phyloP scores from a whole-genome alignment of 305 asterid genomes.

The Withania somnifera region DNA sequence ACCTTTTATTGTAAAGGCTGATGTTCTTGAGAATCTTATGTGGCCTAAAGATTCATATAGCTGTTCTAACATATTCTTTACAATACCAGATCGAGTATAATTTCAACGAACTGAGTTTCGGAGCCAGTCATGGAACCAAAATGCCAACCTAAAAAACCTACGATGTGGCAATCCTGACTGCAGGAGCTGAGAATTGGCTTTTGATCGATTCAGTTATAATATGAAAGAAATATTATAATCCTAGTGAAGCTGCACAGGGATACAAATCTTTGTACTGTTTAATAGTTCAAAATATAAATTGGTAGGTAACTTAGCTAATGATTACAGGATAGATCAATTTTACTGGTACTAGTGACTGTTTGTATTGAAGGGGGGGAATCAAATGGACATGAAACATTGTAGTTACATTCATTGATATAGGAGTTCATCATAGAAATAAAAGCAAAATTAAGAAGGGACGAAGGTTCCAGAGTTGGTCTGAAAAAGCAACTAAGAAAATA shows the following conservation, averaged over 20 bases:
- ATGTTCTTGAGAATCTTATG: not conserved
- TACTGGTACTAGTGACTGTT: not conserved
- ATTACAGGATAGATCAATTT: not conserved
- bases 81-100: not conserved
- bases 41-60: not conserved
- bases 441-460: not conserved
- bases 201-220: not conserved
- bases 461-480: not conserved
- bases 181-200: not conserved
- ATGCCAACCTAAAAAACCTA: not conserved
- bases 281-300: not conserved
- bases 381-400: not conserved
- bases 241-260: not conserved
- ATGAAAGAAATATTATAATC: not conserved
- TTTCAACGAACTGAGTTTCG: not conserved
- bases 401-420: not conserved
- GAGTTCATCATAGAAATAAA: not conserved
- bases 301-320: not conserved
- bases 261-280: not conserved
- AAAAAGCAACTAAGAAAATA: not conserved
- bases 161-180: not conserved
- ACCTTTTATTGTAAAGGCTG: not conserved
- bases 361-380: not conserved
- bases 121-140: not conserved
- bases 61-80: not conserved